Base-by-base conservation (phyloP, 306 rosid species). In the Quercus engelmannii region DNA sequence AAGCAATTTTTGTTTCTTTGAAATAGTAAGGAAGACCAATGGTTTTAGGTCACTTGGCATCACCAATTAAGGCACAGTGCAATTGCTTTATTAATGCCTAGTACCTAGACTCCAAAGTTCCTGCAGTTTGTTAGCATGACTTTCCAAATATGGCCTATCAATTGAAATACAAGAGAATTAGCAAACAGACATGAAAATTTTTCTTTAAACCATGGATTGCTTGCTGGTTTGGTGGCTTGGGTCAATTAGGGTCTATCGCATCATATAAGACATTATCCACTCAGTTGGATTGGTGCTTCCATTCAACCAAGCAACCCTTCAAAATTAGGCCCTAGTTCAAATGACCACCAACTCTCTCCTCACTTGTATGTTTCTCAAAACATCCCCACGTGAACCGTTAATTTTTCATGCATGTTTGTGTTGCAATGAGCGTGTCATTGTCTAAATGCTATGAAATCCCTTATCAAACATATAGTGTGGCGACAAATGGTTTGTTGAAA, bases 271-370 rank as follows among this genome's bases (percentile, higher is more conserved):
- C 55, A 54, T 7, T 54, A 65, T 63, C 41, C 18, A 20, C n/a
- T 55, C n/a, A 2, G 59, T 54, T 30, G 7, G 21, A 26, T 74
- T 17, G 46, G 19, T 71, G 85, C 69, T 77, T 62, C 80, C 76
- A 30, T 69, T 49, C 80, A 31, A 76, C 80, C 80, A 58, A 70
- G 68, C 80, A 76, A 67, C 59, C 10, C 67, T 73, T 71, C 70
- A 74, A 72, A 19, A 64, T 65, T 4, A 35, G 46, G 57, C 52
- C 18, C 15, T 13, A 7, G 14, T 0, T 33, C 46, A 30, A 17
- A 5, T 25, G 54, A 77, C 21, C 70, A 19, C 55, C 68, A 76
- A 52, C 69, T 52, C 11, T 62, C 62, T 62, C 18, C 71, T 65
- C 65, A 43, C 71, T 74, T 67, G 79, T 51, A 43, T 62, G 61